A percentile compares a stretch with the other conserved stretches of the same genome.
These are phyloP conservation scores for Ogataea populi-albae DNA, from an alignment of 805 yeast genomes.

Conservation along the genomic window DNA sequence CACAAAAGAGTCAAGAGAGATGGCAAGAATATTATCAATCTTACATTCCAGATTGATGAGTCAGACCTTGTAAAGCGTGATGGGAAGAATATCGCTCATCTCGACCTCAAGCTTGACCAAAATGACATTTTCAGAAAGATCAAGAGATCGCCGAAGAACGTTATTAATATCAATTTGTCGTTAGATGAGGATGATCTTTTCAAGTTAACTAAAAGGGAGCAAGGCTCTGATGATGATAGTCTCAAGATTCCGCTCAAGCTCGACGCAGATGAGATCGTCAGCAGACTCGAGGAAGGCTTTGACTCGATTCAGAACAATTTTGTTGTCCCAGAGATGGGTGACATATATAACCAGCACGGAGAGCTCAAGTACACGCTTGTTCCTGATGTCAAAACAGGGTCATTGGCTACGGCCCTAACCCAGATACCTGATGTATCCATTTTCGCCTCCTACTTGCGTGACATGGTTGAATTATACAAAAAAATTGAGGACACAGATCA, in stretches of 20 bases:
- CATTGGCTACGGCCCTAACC: constrained; percentile 39
- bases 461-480: constrained; percentile 46
- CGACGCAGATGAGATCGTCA: too few species aligned
- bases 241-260: too few species aligned
- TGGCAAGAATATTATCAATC: constrained; percentile 8
- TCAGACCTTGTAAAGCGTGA: constrained; percentile 19
- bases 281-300: too few species aligned
- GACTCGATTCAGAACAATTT: constrained; percentile 5
- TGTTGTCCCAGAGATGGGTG: constrained; percentile 14
- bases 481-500: constrained; percentile 41
- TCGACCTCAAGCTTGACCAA: constrained; percentile 20
- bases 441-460: constrained; percentile 70
- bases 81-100: constrained; percentile 17
- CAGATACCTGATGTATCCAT: constrained; percentile 48
- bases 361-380: constrained; percentile 21
- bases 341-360: constrained; percentile 5
- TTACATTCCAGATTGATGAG: constrained; percentile 7
- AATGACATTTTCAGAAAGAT: constrained; percentile 10
- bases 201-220: too few species aligned
- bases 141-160: constrained; percentile 15
- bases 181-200: constrained; percentile 11
- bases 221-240: too few species aligned
- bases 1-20: constrained; percentile 14
- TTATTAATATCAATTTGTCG: constrained; percentile 7
- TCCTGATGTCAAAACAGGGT: constrained; percentile 25